Percentiles rank a stretch among this genome's conserved stretches.
Evolutionary conservation across 2,329 filamentous ascomycete genomes (phyloP).

Genomic region (Herpotrichia juniperi): DNA sequence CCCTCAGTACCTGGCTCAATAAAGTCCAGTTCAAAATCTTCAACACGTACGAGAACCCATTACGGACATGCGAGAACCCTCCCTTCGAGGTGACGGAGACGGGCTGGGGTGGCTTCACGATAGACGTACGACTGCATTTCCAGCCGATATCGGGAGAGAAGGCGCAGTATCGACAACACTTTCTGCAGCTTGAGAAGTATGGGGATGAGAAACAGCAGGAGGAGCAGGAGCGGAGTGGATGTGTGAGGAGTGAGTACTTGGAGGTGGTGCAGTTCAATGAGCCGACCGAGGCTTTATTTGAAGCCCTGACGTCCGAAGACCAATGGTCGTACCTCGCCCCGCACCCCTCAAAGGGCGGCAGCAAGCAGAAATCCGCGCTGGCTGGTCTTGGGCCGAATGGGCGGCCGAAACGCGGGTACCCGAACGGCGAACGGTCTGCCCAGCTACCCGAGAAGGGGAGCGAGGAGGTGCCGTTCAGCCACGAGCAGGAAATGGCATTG

Average conservation of each 20-base stretch:
- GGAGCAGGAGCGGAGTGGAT: conserved; percentile 58
- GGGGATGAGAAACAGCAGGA: conserved; percentile 71
- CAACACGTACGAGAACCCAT: conserved; percentile 91
- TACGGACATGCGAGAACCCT: conserved; percentile 75
- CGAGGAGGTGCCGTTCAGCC: conserved; percentile 41
- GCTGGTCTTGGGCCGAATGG: conserved; percentile 34
- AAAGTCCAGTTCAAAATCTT: conserved; percentile 98
- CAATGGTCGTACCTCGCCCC: conserved; percentile 56
- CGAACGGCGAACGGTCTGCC: conserved; percentile 43
- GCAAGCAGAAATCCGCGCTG: conserved; percentile 44
- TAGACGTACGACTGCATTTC: conserved; percentile 94
- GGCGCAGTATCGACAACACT: conserved; percentile 93
- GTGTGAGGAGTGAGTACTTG: conserved; percentile 80
- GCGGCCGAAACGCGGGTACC: conserved; percentile 40
- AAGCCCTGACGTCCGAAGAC: conserved; percentile 78
- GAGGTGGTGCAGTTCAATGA: conserved; percentile 98
- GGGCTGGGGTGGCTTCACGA: conserved; percentile 97
- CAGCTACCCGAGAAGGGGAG: conserved; percentile 42
- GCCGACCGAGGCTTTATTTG: conserved; percentile 90
- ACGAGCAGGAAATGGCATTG: conserved; percentile 42
- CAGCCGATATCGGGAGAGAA: conserved; percentile 88
- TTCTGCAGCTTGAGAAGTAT: conserved; percentile 88
- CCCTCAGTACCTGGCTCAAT: conserved; percentile 93
- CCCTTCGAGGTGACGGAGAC: conserved; percentile 89
- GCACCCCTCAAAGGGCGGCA: conserved; percentile 48